Percentiles rank a stretch among this genome's conserved stretches.
These are phyloP conservation scores for Ochetophila trinervis DNA, from an alignment of 306 rosid species.

Conservation along the genomic window DNA sequence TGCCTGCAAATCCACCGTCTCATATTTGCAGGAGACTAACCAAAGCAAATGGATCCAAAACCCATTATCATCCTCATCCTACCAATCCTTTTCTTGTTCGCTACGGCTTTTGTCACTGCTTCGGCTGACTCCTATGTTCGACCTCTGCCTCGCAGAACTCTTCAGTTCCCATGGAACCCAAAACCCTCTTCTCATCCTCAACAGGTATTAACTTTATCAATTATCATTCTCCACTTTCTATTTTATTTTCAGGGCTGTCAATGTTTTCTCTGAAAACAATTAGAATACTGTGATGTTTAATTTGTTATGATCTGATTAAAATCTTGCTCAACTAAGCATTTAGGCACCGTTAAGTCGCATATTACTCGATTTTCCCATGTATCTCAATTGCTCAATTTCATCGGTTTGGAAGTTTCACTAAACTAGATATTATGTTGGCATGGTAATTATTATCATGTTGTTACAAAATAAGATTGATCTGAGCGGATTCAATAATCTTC, in stretches of 20 bases:
- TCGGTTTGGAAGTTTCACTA: not conserved
- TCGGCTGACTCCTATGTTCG: constrained; percentile 42
- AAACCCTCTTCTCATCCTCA: constrained; percentile 57
- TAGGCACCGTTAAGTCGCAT: not conserved
- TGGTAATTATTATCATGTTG: not conserved
- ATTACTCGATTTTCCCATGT: no score
- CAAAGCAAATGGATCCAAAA: no score
- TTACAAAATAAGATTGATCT: not conserved
- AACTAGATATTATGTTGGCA: not conserved
- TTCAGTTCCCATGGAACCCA: constrained; percentile 51
- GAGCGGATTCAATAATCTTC: not conserved
- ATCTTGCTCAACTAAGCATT: constrained; percentile 17
- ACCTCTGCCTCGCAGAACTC: constrained; percentile 70
- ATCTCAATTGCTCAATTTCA: no score
- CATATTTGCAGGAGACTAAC: no score
- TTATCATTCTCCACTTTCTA: not conserved
- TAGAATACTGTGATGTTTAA: not conserved
- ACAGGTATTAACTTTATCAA: constrained; percentile 41
- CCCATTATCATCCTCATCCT: no score
- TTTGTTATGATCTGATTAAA: not conserved
- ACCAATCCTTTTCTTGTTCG: no score
- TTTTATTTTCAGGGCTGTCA: constrained; percentile 6
- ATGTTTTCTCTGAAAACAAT: constrained; percentile 2
- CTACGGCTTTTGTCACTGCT: no score
- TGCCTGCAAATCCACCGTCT: no score